These are phyloP conservation scores for Wallacemonas sp. DNA, from an alignment of 208 protist genomes.

Conservation along the genomic window DNA sequence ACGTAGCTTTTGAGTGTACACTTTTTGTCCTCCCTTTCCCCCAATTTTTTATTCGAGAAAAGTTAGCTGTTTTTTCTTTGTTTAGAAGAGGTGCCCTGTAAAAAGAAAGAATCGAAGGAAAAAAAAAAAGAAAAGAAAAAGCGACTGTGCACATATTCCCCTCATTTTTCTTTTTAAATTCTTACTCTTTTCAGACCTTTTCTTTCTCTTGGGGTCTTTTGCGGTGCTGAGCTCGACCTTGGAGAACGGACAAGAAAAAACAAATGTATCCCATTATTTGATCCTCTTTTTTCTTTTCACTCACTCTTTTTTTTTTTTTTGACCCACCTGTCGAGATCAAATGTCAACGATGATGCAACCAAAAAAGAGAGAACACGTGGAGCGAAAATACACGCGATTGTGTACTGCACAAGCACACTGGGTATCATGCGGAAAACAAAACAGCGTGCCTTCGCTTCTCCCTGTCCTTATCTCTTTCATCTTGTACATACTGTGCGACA, in stretches of 20 bases:
- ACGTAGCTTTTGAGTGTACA: conserved; percentile 7
- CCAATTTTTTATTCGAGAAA: background rate
- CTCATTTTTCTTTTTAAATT: conserved; percentile 13
- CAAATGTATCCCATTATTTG: conserved; percentile 9
- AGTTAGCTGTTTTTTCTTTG: conserved; percentile 12
- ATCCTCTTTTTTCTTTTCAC: conserved; percentile 13
- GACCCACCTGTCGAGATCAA: too few species aligned
- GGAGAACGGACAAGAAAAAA: too few species aligned
- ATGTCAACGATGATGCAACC: too few species aligned
- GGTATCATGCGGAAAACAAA: too few species aligned
- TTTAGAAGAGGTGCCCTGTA: background rate
- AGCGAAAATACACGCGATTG: too few species aligned
- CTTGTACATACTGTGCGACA: too few species aligned
- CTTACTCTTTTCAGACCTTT: conserved; percentile 11
- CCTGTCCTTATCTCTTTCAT: too few species aligned
- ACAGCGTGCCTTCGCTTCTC: too few species aligned
- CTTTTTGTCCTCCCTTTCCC: conserved; percentile 1
- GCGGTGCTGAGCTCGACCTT: too few species aligned
- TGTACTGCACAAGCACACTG: too few species aligned
- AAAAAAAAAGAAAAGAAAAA: background rate
- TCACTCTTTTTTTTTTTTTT: conserved; percentile 4
- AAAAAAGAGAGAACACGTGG: too few species aligned
- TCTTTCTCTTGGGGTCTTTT: too few species aligned
- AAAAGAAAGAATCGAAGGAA: background rate
- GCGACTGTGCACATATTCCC: conserved; percentile 2